A percentile compares a stretch with the other conserved stretches of the same genome.
phyloP scores from a whole-genome alignment of 345 rosid species.

The Hypericum perforatum region DNA sequence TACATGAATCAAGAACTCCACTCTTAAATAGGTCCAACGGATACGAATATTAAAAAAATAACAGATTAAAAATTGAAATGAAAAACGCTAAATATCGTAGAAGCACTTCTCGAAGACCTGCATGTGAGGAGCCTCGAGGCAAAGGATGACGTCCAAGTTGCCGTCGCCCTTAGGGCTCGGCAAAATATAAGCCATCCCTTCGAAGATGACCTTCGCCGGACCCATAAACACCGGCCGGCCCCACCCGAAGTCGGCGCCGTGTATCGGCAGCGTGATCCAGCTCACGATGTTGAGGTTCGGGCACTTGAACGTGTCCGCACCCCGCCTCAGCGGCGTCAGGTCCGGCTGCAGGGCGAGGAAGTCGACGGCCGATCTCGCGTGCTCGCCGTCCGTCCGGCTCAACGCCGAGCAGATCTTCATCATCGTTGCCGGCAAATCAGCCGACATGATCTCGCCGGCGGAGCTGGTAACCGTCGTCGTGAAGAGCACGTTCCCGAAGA shows the following conservation, averaged over 20 bases:
- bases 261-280: conserved; percentile 4
- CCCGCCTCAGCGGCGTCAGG: background rate
- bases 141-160: background rate
- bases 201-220: background rate
- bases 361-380: conserved; percentile 8
- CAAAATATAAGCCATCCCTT: conserved; percentile 4
- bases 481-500: conserved; percentile 7
- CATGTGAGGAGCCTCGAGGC: conserved; percentile 9
- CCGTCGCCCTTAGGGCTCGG: conserved; percentile 5
- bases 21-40: no score
- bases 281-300: conserved; percentile 7
- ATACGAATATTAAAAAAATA: no score
- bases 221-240: conserved; percentile 5
- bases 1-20: no score
- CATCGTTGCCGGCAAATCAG: background rate
- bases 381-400: conserved; percentile 5
- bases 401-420: conserved; percentile 1
- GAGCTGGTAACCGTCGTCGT: background rate
- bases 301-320: background rate
- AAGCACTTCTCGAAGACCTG: conserved; percentile 3
- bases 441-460: conserved; percentile 1
- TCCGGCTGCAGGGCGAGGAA: background rate
- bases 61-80: no score
- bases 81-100: background rate
- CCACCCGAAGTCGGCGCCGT: conserved; percentile 14